Percentiles rank a stretch among this genome's conserved stretches.
These are phyloP conservation scores for Diaporthe australafricana DNA, from an alignment of 2,329 filamentous ascomycete genomes.

Conservation along the genomic window DNA sequence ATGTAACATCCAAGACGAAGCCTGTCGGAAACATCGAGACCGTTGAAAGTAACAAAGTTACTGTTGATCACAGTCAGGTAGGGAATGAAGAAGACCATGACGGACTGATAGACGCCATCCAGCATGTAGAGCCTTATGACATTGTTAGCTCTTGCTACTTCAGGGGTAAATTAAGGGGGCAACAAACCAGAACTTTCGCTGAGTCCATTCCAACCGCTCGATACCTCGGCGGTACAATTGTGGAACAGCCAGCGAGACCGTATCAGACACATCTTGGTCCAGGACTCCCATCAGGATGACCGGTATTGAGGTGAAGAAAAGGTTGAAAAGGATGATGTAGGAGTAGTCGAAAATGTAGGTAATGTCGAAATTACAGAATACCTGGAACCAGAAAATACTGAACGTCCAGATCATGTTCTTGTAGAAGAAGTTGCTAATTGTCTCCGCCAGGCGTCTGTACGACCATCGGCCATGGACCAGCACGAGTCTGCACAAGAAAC, in stretches of 20 bases:
- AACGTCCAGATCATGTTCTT: slow-evolving; percentile 99
- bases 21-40: slow-evolving; percentile 81
- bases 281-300: slow-evolving; percentile 96
- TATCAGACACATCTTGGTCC: slow-evolving; percentile 96
- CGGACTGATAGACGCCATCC: slow-evolving; percentile 94
- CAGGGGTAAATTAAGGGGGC: background rate
- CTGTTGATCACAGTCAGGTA: slow-evolving; percentile 81
- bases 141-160: slow-evolving; percentile 44
- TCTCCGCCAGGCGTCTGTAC: slow-evolving; percentile 93
- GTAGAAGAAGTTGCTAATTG: slow-evolving; percentile 99
- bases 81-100: slow-evolving; percentile 93
- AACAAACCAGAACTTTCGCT: slow-evolving; percentile 92
- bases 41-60: slow-evolving; percentile 77
- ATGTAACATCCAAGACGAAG: slow-evolving; percentile 89
- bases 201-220: slow-evolving; percentile 95
- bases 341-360: slow-evolving; percentile 98
- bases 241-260: slow-evolving; percentile 91
- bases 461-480: slow-evolving; percentile 95
- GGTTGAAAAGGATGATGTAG: slow-evolving; percentile 96
- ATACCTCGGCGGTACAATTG: slow-evolving; percentile 96
- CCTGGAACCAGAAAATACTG: slow-evolving; percentile 96
- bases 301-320: slow-evolving; percentile 95
- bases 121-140: slow-evolving; percentile 86
- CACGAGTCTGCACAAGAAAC: slow-evolving; percentile 85
- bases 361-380: slow-evolving; percentile 95